Evolutionary conservation across 495 filamentous ascomycete species (phyloP).

Genomic region (Darksidea phi): DNA sequence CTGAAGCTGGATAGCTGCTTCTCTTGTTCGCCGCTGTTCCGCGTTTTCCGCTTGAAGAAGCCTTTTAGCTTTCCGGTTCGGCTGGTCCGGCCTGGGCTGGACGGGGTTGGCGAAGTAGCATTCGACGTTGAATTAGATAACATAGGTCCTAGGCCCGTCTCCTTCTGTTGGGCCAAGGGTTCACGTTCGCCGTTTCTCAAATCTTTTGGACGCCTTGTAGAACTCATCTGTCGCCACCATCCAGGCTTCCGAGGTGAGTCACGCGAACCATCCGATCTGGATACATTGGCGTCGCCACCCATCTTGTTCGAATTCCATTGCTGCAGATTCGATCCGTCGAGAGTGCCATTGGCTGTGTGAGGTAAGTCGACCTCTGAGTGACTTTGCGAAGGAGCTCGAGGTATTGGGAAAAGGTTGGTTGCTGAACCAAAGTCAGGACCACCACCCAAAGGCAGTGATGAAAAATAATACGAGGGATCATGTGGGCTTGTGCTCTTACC

Average conservation of each 20-base stretch:
- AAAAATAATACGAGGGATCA: slow-evolving; percentile 9
- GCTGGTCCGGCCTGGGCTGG: slow-evolving; percentile 23
- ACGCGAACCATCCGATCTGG: slow-evolving; percentile 19
- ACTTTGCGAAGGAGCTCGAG: slow-evolving; percentile 23
- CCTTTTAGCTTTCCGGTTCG: slow-evolving; percentile 25
- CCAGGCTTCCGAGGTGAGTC: slow-evolving; percentile 23
- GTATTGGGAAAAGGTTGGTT: slow-evolving; percentile 23
- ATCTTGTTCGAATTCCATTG: slow-evolving; percentile 26
- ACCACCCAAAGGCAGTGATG: slow-evolving; percentile 5
- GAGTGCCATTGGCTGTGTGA: slow-evolving; percentile 26
- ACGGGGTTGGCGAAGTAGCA: slow-evolving; percentile 22
- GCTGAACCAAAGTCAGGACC: slow-evolving; percentile 34
- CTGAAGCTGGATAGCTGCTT: slow-evolving; percentile 28
- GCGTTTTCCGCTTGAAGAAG: slow-evolving; percentile 31
- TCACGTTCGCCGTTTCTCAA: slow-evolving; percentile 25
- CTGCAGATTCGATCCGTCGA: slow-evolving; percentile 22
- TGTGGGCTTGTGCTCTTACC: slow-evolving; percentile 26
- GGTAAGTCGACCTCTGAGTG: slow-evolving; percentile 30
- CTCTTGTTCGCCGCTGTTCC: slow-evolving; percentile 20
- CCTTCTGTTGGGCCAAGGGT: slow-evolving; percentile 23
- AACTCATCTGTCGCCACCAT: slow-evolving; percentile 35
- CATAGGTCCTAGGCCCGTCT: slow-evolving; percentile 19
- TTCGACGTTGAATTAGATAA: slow-evolving; percentile 24
- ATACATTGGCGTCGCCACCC: slow-evolving; percentile 18
- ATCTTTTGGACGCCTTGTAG: slow-evolving; percentile 25